A percentile compares a stretch with the other conserved stretches of the same genome.
Conservation (phyloP, 1,139 yeast genomes). For the Nakaseomyces kungkrabaensis region DNA sequence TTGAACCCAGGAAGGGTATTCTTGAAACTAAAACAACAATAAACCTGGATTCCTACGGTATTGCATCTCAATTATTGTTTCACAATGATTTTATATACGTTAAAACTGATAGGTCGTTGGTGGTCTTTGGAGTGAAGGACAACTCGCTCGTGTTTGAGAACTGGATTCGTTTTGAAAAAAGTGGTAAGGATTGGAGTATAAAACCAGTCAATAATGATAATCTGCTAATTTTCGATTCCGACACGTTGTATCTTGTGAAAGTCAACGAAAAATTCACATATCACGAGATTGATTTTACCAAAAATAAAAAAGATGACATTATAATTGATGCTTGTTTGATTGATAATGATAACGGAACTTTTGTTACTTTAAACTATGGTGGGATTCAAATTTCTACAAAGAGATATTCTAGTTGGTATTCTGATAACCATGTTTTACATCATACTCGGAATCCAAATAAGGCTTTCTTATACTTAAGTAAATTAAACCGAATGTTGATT, state of each 20-base stretch:
- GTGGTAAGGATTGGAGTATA: not conserved
- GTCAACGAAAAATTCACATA: not conserved
- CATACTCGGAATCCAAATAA: slow-evolving; percentile 21
- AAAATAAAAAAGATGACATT: not conserved
- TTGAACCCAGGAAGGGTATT: not conserved
- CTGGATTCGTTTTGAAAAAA: not conserved
- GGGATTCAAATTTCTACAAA: slow-evolving; percentile 17
- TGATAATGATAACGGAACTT: slow-evolving; percentile 2
- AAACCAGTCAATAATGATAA: not conserved
- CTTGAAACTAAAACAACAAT: not conserved
- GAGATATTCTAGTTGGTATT: slow-evolving; percentile 16
- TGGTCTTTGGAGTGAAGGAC: not conserved
- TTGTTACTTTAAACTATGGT: slow-evolving; percentile 15
- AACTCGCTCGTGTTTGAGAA: not conserved
- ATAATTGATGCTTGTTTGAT: not conserved
- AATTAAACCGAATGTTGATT: slow-evolving; percentile 22
- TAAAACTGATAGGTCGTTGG: not conserved
- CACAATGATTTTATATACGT: not conserved
- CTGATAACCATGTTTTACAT: slow-evolving; percentile 17
- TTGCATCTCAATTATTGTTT: not conserved
- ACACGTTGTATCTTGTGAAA: not conserved
- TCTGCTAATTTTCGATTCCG: not conserved
- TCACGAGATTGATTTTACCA: not conserved
- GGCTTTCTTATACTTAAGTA: slow-evolving; percentile 15
- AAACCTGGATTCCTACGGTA: not conserved